A percentile compares a stretch with the other conserved stretches of the same genome.
phyloP scores from a whole-genome alignment of 768 basidiomycete species.

The Mycena epipterygia region DNA sequence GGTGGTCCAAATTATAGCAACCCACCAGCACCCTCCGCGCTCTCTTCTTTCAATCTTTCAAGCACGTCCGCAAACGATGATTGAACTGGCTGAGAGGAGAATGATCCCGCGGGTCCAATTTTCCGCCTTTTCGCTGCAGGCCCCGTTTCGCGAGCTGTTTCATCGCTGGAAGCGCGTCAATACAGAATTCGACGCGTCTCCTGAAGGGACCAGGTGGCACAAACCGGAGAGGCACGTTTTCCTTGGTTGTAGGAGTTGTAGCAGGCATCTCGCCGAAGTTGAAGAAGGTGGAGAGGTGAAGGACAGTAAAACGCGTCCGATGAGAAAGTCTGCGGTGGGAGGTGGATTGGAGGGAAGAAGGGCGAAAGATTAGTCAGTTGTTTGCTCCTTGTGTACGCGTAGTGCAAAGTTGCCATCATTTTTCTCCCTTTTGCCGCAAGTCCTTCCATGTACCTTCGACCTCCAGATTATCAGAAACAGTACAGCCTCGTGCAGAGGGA shows the following conservation, averaged over 20 bases:
- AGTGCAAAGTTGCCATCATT: not conserved
- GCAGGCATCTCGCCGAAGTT: not conserved
- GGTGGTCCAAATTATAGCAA: not conserved
- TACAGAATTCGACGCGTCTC: constrained; percentile 20
- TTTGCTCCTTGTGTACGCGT: constrained; percentile 13
- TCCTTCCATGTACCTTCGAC: not conserved
- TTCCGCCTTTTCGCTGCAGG: constrained; percentile 71
- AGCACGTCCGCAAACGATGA: constrained; percentile 76
- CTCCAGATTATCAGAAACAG: constrained; percentile 16
- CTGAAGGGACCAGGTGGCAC: not conserved
- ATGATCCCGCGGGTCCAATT: constrained; percentile 54
- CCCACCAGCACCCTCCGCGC: constrained; percentile 59
- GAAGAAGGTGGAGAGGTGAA: not conserved
- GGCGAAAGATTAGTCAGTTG: not conserved
- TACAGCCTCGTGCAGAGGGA: not conserved
- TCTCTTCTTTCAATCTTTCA: constrained; percentile 70
- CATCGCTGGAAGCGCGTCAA: constrained; percentile 40
- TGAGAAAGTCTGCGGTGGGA: not conserved
- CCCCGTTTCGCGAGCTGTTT: constrained; percentile 40
- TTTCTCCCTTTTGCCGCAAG: not conserved
- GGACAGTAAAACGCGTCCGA: constrained; percentile 12
- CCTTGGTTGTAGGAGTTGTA: constrained; percentile 18
- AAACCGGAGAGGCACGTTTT: constrained; percentile 28
- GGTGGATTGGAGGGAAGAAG: not conserved
- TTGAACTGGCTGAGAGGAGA: constrained; percentile 56